Conservation (phyloP, 2,329 filamentous ascomycete species). For the Xylaria sp. region DNA sequence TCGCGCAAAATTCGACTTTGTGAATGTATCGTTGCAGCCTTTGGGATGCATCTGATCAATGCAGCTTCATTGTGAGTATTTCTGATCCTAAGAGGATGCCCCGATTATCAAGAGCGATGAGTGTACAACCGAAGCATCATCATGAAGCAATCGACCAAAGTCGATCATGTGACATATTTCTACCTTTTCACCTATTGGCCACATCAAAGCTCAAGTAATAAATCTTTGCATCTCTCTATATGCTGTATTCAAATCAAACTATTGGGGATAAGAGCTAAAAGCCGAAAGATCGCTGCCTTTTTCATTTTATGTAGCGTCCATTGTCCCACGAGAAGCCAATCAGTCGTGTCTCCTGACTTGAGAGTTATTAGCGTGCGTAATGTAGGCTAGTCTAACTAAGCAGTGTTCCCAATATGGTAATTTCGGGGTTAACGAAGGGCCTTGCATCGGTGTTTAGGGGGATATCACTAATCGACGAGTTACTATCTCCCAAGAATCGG, state of each 20-base stretch:
- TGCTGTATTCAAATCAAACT: background rate
- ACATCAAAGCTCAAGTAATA: background rate
- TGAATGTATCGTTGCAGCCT: background rate
- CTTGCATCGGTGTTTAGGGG: conserved; percentile 4
- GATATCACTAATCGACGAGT: background rate
- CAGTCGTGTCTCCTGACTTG: background rate
- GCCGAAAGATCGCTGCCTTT: background rate
- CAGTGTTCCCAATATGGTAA: background rate
- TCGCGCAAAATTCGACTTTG: background rate
- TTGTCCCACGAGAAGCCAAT: background rate
- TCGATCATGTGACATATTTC: background rate
- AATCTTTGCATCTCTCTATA: background rate
- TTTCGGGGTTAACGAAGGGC: background rate
- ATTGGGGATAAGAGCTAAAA: background rate
- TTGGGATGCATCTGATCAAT: background rate
- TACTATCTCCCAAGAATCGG: background rate
- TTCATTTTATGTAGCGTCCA: background rate
- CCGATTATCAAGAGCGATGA: background rate
- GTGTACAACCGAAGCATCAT: background rate
- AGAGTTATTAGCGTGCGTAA: too few species aligned
- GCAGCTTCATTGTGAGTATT: background rate
- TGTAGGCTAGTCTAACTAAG: too few species aligned
- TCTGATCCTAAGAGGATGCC: background rate
- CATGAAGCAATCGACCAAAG: background rate
- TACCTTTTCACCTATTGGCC: background rate